Percentiles rank a stretch among this genome's conserved stretches.
Evolutionary conservation across 139 green algal species (phyloP).

Genomic region (Chlamydomonas urium): DNA sequence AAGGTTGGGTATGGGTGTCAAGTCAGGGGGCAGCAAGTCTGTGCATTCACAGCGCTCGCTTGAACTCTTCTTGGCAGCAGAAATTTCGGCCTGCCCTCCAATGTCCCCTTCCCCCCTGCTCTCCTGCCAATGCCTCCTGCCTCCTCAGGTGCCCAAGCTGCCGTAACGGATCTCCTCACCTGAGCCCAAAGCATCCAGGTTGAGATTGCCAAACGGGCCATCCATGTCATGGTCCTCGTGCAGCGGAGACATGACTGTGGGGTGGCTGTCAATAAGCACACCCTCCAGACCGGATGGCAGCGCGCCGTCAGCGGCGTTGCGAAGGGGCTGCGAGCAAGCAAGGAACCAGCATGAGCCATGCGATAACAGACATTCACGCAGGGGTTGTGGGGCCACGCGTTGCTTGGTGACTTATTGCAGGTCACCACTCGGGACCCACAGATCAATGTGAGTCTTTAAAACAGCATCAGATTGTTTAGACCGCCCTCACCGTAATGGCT

Average conservation of each 20-base stretch:
- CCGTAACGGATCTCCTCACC: background rate
- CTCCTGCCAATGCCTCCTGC: background rate
- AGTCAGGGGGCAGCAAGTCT: background rate
- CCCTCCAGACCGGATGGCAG: background rate
- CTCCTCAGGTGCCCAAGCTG: background rate
- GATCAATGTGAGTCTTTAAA: background rate
- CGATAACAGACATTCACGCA: background rate
- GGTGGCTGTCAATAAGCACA: background rate
- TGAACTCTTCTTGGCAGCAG: background rate
- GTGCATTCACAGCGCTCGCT: background rate
- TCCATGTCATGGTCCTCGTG: constrained; percentile 1
- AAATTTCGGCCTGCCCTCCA: background rate
- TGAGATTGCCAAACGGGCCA: constrained; percentile 2
- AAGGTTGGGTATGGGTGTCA: background rate
- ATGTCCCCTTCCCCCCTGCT: background rate
- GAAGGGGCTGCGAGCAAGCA: background rate
- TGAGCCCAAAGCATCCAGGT: background rate
- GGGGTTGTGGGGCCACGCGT: background rate
- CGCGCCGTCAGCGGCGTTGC: background rate
- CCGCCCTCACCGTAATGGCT: background rate
- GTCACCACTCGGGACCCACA: background rate
- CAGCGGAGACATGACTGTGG: background rate
- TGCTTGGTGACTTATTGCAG: background rate
- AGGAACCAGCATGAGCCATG: background rate
- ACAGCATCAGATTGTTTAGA: no score